Evolutionary conservation across 768 basidiomycete genomes (phyloP).

Genomic region (Lentinula sp.): DNA sequence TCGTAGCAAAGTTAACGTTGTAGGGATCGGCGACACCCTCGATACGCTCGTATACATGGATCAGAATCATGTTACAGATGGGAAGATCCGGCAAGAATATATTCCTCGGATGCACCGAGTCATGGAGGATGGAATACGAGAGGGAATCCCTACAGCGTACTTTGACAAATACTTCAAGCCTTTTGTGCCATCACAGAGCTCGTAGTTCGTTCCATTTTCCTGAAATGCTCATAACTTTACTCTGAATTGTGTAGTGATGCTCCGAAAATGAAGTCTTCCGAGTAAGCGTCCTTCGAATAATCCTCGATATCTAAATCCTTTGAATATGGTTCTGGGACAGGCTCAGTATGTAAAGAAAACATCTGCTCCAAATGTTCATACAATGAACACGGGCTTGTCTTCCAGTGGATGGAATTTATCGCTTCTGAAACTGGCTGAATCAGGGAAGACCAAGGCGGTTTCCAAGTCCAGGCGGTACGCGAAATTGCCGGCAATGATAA

Average conservation of each 20-base stretch:
- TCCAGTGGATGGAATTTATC: neutral
- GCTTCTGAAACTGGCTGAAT: neutral
- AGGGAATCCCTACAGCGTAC: constrained; percentile 34
- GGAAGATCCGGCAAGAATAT: constrained; percentile 33
- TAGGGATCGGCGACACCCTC: constrained; percentile 8
- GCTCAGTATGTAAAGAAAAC: no score
- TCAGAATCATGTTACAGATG: constrained; percentile 21
- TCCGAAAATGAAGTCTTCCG: no score
- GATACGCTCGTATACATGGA: constrained; percentile 38
- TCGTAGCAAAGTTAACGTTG: constrained; percentile 1
- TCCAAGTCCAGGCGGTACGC: constrained; percentile 11
- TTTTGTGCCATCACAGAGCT: constrained; percentile 24
- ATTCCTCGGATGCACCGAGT: constrained; percentile 39
- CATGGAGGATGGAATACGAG: constrained; percentile 32
- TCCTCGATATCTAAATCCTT: no score
- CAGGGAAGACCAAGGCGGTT: neutral
- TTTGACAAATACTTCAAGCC: constrained; percentile 37
- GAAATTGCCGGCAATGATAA: constrained; percentile 13
- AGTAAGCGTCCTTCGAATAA: no score
- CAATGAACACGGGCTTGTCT: neutral
- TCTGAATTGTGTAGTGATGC: no score
- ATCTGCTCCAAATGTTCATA: neutral
- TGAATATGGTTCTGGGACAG: no score
- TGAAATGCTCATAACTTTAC: neutral
- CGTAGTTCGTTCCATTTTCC: neutral